phyloP scores from a whole-genome alignment of 2,329 filamentous ascomycete genomes.

The Aphanocladium album region DNA sequence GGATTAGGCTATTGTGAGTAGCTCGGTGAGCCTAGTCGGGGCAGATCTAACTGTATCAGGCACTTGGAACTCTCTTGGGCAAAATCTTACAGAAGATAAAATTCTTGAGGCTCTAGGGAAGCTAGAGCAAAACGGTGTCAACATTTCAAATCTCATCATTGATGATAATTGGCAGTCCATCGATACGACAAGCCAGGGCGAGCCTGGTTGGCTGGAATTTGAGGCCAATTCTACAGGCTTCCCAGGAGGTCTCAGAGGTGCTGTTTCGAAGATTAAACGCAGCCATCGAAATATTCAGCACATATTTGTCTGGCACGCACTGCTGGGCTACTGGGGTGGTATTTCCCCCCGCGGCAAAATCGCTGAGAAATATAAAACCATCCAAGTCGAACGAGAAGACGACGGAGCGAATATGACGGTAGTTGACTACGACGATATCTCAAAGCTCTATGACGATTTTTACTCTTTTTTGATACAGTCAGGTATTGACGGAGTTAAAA shows the following conservation, averaged over 20 bases:
- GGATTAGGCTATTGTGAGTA: slow-evolving; percentile 77
- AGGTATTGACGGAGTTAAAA: slow-evolving; percentile 85
- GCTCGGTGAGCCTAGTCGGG: background rate
- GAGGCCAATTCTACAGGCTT: slow-evolving; percentile 79
- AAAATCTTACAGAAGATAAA: slow-evolving; percentile 74
- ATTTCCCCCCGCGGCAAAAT: slow-evolving; percentile 71
- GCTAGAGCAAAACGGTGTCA: slow-evolving; percentile 66
- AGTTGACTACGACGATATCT: slow-evolving; percentile 68
- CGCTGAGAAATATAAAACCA: slow-evolving; percentile 72
- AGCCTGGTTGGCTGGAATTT: slow-evolving; percentile 71
- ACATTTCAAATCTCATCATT: slow-evolving; percentile 82
- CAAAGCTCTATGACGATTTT: slow-evolving; percentile 82
- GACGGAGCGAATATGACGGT: slow-evolving; percentile 57
- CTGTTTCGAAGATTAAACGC: slow-evolving; percentile 63
- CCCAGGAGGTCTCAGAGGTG: slow-evolving; percentile 69
- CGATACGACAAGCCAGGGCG: slow-evolving; percentile 37
- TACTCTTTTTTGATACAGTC: slow-evolving; percentile 71
- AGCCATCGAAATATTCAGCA: slow-evolving; percentile 70
- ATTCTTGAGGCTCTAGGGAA: slow-evolving; percentile 69
- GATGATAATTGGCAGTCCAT: slow-evolving; percentile 96
- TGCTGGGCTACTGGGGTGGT: slow-evolving; percentile 88
- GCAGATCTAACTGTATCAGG: slow-evolving; percentile 34
- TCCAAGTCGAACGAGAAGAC: slow-evolving; percentile 47
- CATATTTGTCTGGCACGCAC: slow-evolving; percentile 90
- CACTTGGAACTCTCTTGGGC: slow-evolving; percentile 92